phyloP scores from a whole-genome alignment of 768 basidiomycete species.

The Pleurotus ostreatus region DNA sequence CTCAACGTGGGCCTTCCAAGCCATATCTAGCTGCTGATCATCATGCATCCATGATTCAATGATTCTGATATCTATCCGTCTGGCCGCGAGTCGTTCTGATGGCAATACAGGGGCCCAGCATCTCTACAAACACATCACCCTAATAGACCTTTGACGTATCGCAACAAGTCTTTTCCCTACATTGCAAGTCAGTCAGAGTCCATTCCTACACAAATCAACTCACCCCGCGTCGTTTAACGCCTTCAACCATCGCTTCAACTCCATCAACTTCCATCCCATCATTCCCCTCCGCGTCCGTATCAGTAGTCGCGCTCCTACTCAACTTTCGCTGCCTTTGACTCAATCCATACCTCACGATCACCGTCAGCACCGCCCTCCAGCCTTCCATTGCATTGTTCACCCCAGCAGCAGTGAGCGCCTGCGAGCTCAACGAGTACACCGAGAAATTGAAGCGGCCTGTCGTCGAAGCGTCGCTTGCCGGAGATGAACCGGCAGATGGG shows the following conservation, averaged over 20 bases:
- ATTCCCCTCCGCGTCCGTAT: neutral
- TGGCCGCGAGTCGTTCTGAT: neutral
- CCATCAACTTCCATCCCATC: conserved; percentile 32
- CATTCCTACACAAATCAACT: conserved; percentile 21
- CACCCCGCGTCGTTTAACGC: conserved; percentile 74
- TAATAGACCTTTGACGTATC: conserved; percentile 66
- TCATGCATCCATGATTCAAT: neutral
- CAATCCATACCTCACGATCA: conserved; percentile 63
- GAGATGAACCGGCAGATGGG: conserved; percentile 13
- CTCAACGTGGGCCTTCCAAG: too few relatives aligned
- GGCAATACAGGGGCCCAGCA: neutral
- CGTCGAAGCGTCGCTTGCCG: conserved; percentile 10
- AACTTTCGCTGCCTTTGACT: conserved; percentile 48
- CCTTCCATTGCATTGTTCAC: conserved; percentile 48
- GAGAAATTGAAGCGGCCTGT: conserved; percentile 1
- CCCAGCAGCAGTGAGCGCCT: conserved; percentile 18
- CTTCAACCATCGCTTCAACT: conserved; percentile 73
- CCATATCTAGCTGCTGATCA: too few relatives aligned
- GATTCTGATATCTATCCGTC: neutral
- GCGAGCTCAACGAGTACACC: conserved; percentile 7
- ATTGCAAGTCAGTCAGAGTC: conserved; percentile 8
- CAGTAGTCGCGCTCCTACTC: conserved; percentile 11
- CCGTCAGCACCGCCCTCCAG: conserved; percentile 74
- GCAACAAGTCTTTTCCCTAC: conserved; percentile 67
- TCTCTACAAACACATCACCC: conserved; percentile 35